Evolutionary conservation across 495 filamentous ascomycete species (phyloP).

Genomic region (Cetradonia linearis): DNA sequence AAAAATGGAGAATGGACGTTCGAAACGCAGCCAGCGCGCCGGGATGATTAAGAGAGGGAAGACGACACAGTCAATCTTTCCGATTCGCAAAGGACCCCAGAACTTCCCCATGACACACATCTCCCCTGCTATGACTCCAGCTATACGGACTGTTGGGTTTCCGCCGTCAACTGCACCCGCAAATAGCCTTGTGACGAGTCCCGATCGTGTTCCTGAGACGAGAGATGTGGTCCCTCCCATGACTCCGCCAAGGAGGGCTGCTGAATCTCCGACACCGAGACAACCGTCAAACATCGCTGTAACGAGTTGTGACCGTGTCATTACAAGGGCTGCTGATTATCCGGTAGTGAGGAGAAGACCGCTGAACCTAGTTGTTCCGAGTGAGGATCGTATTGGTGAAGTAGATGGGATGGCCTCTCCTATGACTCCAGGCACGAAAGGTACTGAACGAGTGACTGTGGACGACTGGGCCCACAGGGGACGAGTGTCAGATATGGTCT

Average conservation of each 20-base stretch:
- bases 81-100: neutral
- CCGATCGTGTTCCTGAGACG: neutral
- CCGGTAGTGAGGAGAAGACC: too few species aligned
- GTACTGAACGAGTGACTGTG: neutral
- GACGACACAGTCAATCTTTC: neutral
- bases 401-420: too few species aligned
- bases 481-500: neutral
- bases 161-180: neutral
- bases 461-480: neutral
- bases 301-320: too few species aligned
- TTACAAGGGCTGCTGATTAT: too few species aligned
- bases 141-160: neutral
- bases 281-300: too few species aligned
- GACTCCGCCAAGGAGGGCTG: neutral
- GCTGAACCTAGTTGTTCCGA: too few species aligned
- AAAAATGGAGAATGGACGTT: too few species aligned
- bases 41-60: neutral
- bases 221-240: neutral
- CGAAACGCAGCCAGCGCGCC: neutral
- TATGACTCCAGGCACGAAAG: neutral
- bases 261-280: too few species aligned
- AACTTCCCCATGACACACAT: neutral
- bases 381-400: too few species aligned
- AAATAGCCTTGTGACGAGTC: neutral
- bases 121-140: neutral